Base-by-base conservation (phyloP, 2,329 filamentous ascomycete genomes). In the Stemphylium lycopersici region DNA sequence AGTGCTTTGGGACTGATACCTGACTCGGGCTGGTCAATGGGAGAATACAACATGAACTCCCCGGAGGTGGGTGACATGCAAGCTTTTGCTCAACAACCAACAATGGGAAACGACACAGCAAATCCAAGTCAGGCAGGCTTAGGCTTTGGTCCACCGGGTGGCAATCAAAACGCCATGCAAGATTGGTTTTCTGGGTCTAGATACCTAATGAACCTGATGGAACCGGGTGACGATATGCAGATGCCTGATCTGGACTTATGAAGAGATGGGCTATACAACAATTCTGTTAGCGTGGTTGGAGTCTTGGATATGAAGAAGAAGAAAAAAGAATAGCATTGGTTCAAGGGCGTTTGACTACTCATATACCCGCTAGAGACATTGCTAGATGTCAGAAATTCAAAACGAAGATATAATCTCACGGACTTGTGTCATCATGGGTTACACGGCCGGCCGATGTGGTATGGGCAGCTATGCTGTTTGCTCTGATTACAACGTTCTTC, bases 161-260 rank as follows among this genome's bases (percentile, higher is more conserved):
- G 51, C 2, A 53, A 52, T 55, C 73, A 80, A 29, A 81, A 85
- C 29, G 48, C 63, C 40, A 72, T 88, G 55, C 83, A 83, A 2
- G 85, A 87, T 57, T 89, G 86, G 86, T 88, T 87, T 61, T 85
- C 83, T 3, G 84, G 86, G 1, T 88, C 84, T 55, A 80, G 82
- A 49, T 86, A 87, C 62, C 83, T 89, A 76, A 81, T 89, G 77
- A 84, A 84, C 0, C 66, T 89, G 52, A 70, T 89, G 67, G 87
- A 89, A 36, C 66, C 56, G 2, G 61, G 62, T 15, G 84, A 87
- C 53, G 86, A 88, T 58, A 53, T 68, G 43, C 66, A 68, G 24
- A 74, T 74, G 69, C 65, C 68, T 3, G 68, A 73, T 52, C 32
- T 70, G 32, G 48, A 59, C 33, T 26, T 60, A 29, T 61, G 15